Conservation (phyloP, 2,329 filamentous ascomycete genomes). For the Fusarium penzigii region DNA sequence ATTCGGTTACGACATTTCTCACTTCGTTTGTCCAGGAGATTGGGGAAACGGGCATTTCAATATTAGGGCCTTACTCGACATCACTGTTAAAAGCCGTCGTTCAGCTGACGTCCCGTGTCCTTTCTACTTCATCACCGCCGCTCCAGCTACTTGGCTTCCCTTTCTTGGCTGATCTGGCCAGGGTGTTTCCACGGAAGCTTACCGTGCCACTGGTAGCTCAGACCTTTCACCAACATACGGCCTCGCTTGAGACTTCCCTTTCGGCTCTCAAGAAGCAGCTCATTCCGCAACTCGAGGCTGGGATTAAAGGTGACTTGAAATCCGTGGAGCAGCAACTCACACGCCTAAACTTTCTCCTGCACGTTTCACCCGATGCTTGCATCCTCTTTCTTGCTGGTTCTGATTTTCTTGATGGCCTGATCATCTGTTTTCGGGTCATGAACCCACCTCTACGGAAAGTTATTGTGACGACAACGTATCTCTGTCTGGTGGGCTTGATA, state of each 20-base stretch:
- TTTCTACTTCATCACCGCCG: slow-evolving; percentile 43
- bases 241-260: slow-evolving; percentile 55
- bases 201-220: slow-evolving; percentile 50
- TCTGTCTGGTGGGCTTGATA: slow-evolving; percentile 72
- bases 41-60: slow-evolving; percentile 38
- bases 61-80: slow-evolving; percentile 38
- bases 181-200: slow-evolving; percentile 65
- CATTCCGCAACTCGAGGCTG: slow-evolving; percentile 63
- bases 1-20: slow-evolving; percentile 65
- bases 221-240: slow-evolving; percentile 54
- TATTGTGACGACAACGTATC: slow-evolving; percentile 72
- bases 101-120: slow-evolving; percentile 60
- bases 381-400: slow-evolving; percentile 76
- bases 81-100: slow-evolving; percentile 65
- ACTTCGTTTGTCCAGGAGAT: slow-evolving; percentile 63
- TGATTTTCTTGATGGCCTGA: slow-evolving; percentile 81
- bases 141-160: slow-evolving; percentile 61
- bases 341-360: slow-evolving; percentile 63
- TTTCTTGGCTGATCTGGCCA: slow-evolving; percentile 69
- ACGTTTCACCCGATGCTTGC: slow-evolving; percentile 58
- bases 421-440: slow-evolving; percentile 64
- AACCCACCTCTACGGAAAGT: slow-evolving; percentile 64
- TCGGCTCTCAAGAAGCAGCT: slow-evolving; percentile 62
- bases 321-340: slow-evolving; percentile 56
- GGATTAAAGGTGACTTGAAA: slow-evolving; percentile 55